Conservation (phyloP, 148 eudicot species). For the Euryodendron excelsum region DNA sequence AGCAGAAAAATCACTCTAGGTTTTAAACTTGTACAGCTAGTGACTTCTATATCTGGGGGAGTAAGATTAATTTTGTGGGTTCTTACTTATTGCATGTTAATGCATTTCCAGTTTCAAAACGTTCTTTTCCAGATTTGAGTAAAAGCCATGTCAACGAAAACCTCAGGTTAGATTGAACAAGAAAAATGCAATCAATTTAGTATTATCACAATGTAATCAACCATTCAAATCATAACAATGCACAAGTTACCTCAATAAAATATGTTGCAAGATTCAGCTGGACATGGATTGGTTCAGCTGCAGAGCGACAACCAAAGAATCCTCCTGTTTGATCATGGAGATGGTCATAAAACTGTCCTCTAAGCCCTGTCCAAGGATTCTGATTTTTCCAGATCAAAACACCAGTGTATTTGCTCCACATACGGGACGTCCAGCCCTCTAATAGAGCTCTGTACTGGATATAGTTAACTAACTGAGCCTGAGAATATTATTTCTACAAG, state of each 20-base stretch:
- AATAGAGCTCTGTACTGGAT: slow-evolving; percentile 89
- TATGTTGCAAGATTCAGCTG: slow-evolving; percentile 86
- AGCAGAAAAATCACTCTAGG: neutral
- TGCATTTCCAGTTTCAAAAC: neutral
- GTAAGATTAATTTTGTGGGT: neutral
- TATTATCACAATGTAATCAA: neutral
- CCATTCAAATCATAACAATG: neutral
- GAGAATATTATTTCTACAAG: slow-evolving; percentile 19
- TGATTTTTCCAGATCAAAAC: slow-evolving; percentile 95
- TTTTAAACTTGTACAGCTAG: neutral
- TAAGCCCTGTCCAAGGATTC: slow-evolving; percentile 97
- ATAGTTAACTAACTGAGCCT: slow-evolving; percentile 97
- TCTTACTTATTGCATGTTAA: neutral
- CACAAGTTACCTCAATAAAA: slow-evolving; percentile 65
- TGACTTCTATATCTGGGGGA: neutral
- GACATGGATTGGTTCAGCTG: slow-evolving; percentile 97
- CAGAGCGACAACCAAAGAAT: slow-evolving; percentile 92
- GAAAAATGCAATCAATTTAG: neutral
- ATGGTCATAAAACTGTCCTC: slow-evolving; percentile 99
- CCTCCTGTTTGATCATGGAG: slow-evolving; percentile 96
- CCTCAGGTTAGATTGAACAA: neutral
- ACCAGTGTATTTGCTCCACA: slow-evolving; percentile 98
- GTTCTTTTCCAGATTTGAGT: neutral
- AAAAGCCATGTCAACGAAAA: neutral
- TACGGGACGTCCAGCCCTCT: slow-evolving; percentile 94